A percentile compares a stretch with the other conserved stretches of the same genome.
These are phyloP conservation scores for Leccinum longicurvipes DNA, from an alignment of 768 basidiomycete genomes.

Conservation along the genomic window DNA sequence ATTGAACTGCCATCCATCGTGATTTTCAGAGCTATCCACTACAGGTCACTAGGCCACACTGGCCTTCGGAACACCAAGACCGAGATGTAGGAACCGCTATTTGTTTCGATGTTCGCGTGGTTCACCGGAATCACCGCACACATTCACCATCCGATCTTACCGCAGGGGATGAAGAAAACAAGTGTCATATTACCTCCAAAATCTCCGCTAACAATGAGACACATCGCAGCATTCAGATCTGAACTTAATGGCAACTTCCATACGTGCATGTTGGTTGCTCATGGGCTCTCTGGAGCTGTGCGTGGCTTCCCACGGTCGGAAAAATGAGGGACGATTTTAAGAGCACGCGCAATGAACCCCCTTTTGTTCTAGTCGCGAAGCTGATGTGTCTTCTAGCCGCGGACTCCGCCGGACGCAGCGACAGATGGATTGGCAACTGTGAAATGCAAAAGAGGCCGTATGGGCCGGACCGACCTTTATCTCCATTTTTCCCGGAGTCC, in stretches of 20 bases:
- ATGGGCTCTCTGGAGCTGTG: neutral
- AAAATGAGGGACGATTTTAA: neutral
- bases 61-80: slow-evolving; percentile 8
- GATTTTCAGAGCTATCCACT: neutral
- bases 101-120: neutral
- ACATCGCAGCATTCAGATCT: slow-evolving; percentile 1
- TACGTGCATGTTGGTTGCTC: neutral
- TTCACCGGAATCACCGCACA: too few species aligned
- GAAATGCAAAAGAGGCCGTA: slow-evolving; percentile 1
- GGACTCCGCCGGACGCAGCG: neutral
- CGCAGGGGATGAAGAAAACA: slow-evolving; percentile 1
- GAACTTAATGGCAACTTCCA: neutral
- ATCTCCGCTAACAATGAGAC: neutral
- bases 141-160: neutral
- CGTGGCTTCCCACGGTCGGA: neutral
- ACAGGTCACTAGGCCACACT: neutral
- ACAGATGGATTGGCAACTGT: neutral
- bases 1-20: slow-evolving; percentile 1
- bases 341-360: slow-evolving; percentile 1
- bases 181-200: neutral
- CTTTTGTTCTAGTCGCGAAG: neutral
- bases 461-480: neutral
- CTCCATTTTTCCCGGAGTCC: neutral
- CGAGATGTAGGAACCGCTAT: slow-evolving; percentile 6
- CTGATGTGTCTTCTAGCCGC: slow-evolving; percentile 6